phyloP scores from a whole-genome alignment of 1,284 basidiomycete species.

The Malassezia slooffiae region DNA sequence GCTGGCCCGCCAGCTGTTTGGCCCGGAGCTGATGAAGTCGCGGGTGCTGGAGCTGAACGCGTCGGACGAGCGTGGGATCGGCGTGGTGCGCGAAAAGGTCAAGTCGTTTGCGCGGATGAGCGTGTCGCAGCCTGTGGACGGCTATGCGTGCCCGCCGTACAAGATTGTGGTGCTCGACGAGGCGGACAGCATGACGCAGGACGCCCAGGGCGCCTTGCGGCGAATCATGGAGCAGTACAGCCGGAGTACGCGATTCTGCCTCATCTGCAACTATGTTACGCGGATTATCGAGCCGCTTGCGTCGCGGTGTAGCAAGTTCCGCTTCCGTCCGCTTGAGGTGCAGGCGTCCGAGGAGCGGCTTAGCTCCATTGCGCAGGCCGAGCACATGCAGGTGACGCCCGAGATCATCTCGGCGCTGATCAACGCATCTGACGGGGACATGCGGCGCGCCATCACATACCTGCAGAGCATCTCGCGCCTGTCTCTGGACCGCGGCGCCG shows the following conservation, averaged over 20 bases:
- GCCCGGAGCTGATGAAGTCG: slow-evolving; percentile 84
- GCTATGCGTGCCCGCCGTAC: slow-evolving; percentile 90
- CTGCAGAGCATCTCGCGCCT: slow-evolving; percentile 88
- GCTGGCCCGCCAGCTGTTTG: slow-evolving; percentile 83
- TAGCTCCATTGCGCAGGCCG: slow-evolving; percentile 61
- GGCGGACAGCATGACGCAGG: slow-evolving; percentile 99
- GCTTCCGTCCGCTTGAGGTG: slow-evolving; percentile 82
- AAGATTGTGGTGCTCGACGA: slow-evolving; percentile 99
- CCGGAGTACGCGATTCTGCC: slow-evolving; percentile 89
- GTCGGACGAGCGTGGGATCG: slow-evolving; percentile 94
- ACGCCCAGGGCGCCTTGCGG: slow-evolving; percentile 86
- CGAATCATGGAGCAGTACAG: slow-evolving; percentile 98
- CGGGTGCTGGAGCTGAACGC: slow-evolving; percentile 97
- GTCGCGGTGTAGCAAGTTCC: slow-evolving; percentile 97
- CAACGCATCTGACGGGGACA: slow-evolving; percentile 73
- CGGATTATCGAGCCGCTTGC: slow-evolving; percentile 98
- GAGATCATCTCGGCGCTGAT: slow-evolving; percentile 58
- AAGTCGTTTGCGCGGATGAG: slow-evolving; percentile 79
- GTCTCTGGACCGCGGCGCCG: slow-evolving; percentile 18
- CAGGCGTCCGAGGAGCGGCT: slow-evolving; percentile 66
- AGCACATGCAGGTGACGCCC: slow-evolving; percentile 49
- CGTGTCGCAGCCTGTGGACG: slow-evolving; percentile 26
- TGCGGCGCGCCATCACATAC: slow-evolving; percentile 96
- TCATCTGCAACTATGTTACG: slow-evolving; percentile 99
- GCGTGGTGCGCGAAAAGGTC: slow-evolving; percentile 93